These are phyloP conservation scores for Suhomyces panamericanus DNA, from an alignment of 1,139 yeast genomes.

Conservation along the genomic window DNA sequence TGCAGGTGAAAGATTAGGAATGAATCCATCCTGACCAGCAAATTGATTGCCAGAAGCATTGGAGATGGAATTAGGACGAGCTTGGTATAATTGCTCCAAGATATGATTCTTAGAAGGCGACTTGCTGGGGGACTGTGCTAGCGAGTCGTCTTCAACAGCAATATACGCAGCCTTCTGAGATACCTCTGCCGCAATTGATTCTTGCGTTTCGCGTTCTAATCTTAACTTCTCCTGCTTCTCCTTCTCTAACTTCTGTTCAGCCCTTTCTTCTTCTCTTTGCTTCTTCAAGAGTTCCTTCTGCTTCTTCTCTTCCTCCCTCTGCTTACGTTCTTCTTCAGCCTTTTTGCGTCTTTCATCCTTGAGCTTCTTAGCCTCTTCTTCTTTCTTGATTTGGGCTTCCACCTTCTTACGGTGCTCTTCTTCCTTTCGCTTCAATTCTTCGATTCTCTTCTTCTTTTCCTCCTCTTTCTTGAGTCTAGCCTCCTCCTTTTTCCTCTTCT, in stretches of 20 bases:
- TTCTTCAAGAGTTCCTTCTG: slow-evolving; percentile 43
- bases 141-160: slow-evolving; percentile 5
- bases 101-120: slow-evolving; percentile 30
- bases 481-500: slow-evolving; percentile 49
- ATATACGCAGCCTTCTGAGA: slow-evolving; percentile 8
- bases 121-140: not conserved
- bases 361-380: slow-evolving; percentile 41
- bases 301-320: slow-evolving; percentile 47
- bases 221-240: slow-evolving; percentile 29
- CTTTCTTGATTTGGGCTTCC: slow-evolving; percentile 53
- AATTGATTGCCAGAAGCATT: slow-evolving; percentile 22
- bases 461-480: slow-evolving; percentile 53
- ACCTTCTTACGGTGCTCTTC: slow-evolving; percentile 44
- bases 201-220: slow-evolving; percentile 18
- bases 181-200: slow-evolving; percentile 9
- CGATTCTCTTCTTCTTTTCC: slow-evolving; percentile 47
- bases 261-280: slow-evolving; percentile 40
- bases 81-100: slow-evolving; percentile 37
- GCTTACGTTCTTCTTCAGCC: slow-evolving; percentile 42
- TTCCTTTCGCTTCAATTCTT: slow-evolving; percentile 44
- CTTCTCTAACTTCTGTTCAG: slow-evolving; percentile 20
- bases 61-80: slow-evolving; percentile 31
- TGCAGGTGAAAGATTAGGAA: slow-evolving; percentile 6
- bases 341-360: slow-evolving; percentile 50
- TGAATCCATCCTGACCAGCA: slow-evolving; percentile 2